Evolutionary conservation across 768 basidiomycete genomes (phyloP).

Genomic region (Termitomyces sp.): DNA sequence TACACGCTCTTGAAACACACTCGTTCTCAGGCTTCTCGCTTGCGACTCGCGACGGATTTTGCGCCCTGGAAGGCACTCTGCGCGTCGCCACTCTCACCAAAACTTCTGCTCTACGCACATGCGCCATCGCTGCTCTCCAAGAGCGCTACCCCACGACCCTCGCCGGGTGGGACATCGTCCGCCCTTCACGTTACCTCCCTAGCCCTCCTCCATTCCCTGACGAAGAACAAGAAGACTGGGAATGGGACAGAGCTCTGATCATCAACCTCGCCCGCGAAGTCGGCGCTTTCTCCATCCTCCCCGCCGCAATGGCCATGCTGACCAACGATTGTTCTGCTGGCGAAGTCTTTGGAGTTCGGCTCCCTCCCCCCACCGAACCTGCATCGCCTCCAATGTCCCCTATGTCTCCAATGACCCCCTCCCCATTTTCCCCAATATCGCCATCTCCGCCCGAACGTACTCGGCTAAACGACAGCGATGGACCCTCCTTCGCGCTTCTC

Average conservation of each 20-base stretch:
- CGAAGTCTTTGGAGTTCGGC: slow-evolving; percentile 13
- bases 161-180: slow-evolving; percentile 8
- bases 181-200: background rate
- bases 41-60: slow-evolving; percentile 3
- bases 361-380: background rate
- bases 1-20: background rate
- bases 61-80: slow-evolving; percentile 6
- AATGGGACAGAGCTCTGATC: slow-evolving; percentile 8
- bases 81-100: slow-evolving; percentile 8
- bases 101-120: slow-evolving; percentile 6
- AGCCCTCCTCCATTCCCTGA: background rate
- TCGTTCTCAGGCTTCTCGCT: slow-evolving; percentile 3
- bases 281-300: slow-evolving; percentile 11
- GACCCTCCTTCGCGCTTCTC: slow-evolving; percentile 1
- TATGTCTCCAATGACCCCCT: background rate
- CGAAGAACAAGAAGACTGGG: slow-evolving; percentile 5
- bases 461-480: background rate
- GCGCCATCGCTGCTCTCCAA: slow-evolving; percentile 10
- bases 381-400: background rate
- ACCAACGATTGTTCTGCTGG: slow-evolving; percentile 15
- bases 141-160: slow-evolving; percentile 12
- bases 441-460: background rate
- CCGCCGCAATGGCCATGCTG: slow-evolving; percentile 16
- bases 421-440: background rate
- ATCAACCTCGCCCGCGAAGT: slow-evolving; percentile 17